Conservation (phyloP, 352 stramenopile genomes). For the Phytophthora niederhauseri region DNA sequence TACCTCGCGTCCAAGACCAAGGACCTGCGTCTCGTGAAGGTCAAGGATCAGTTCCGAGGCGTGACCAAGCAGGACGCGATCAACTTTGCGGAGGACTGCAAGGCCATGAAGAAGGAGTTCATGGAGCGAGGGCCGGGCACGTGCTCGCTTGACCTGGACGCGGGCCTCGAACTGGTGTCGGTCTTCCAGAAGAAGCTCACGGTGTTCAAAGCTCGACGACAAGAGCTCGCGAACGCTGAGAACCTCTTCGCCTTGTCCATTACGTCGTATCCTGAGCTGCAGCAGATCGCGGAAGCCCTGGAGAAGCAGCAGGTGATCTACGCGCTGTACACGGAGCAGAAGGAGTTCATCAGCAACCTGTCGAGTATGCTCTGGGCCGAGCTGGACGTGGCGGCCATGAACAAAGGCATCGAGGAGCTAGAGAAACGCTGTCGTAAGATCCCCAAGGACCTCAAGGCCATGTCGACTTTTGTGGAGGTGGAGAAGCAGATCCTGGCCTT, state of each 20-base stretch:
- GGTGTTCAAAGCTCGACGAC: constrained; percentile 73
- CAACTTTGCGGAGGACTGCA: constrained; percentile 89
- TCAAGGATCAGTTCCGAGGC: constrained; percentile 95
- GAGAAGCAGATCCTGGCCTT: constrained; percentile 94
- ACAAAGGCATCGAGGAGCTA: constrained; percentile 92
- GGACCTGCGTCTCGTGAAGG: constrained; percentile 92
- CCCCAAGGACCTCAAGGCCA: constrained; percentile 89
- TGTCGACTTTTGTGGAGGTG: constrained; percentile 92
- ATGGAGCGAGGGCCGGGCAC: constrained; percentile 85
- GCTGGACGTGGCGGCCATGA: constrained; percentile 92
- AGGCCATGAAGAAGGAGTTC: constrained; percentile 89
- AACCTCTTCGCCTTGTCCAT: constrained; percentile 94
- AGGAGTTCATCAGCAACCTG: constrained; percentile 92
- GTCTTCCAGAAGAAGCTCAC: constrained; percentile 87
- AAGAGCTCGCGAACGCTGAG: constrained; percentile 94
- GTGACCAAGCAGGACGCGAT: constrained; percentile 93
- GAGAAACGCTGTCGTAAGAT: constrained; percentile 94
- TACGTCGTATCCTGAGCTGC: constrained; percentile 91
- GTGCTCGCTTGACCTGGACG: constrained; percentile 86
- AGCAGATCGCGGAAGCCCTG: constrained; percentile 85
- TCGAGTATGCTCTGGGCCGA: constrained; percentile 94
- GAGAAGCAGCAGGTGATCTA: constrained; percentile 93
- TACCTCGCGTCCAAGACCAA: constrained; percentile 91
- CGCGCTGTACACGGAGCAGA: constrained; percentile 92
- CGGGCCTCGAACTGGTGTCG: constrained; percentile 86